Conservation (phyloP, 1,284 basidiomycete species). For the Irpex sp. region DNA sequence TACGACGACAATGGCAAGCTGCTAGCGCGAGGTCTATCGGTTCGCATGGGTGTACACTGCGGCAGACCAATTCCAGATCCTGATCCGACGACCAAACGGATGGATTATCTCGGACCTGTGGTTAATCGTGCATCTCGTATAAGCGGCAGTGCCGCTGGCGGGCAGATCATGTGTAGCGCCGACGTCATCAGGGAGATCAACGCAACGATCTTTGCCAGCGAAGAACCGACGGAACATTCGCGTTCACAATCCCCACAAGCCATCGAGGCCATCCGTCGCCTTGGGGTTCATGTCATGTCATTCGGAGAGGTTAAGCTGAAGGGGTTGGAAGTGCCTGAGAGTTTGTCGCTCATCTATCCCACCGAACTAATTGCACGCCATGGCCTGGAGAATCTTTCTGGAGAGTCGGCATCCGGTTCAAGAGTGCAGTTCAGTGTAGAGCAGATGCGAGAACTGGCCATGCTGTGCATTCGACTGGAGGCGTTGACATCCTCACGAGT, state of each 20-base stretch:
- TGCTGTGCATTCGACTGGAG: conserved; percentile 82
- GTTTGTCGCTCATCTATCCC: conserved; percentile 84
- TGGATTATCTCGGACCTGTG: conserved; percentile 97
- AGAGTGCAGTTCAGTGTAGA: conserved; percentile 70
- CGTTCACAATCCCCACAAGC: conserved; percentile 51
- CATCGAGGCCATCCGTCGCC: conserved; percentile 69
- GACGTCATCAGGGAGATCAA: conserved; percentile 88
- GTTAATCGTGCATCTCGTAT: conserved; percentile 90
- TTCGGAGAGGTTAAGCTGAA: conserved; percentile 94
- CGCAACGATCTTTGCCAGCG: conserved; percentile 53
- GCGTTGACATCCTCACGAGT: conserved; percentile 68
- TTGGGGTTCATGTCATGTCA: conserved; percentile 73
- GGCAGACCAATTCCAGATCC: conserved; percentile 89
- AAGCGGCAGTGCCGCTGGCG: conserved; percentile 81
- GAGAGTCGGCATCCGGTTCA: conserved; percentile 40
- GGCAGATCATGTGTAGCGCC: conserved; percentile 91
- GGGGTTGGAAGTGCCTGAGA: conserved; percentile 89
- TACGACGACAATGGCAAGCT: conserved; percentile 68
- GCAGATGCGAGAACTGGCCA: conserved; percentile 76
- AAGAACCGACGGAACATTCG: conserved; percentile 54
- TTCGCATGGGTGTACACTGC: conserved; percentile 98
- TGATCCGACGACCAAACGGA: conserved; percentile 91
- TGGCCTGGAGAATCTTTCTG: conserved; percentile 37
- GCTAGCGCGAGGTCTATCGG: conserved; percentile 86
- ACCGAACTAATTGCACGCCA: conserved; percentile 72